These are phyloP conservation scores for Auricularia cornea DNA, from an alignment of 768 basidiomycete genomes.

Conservation along the genomic window DNA sequence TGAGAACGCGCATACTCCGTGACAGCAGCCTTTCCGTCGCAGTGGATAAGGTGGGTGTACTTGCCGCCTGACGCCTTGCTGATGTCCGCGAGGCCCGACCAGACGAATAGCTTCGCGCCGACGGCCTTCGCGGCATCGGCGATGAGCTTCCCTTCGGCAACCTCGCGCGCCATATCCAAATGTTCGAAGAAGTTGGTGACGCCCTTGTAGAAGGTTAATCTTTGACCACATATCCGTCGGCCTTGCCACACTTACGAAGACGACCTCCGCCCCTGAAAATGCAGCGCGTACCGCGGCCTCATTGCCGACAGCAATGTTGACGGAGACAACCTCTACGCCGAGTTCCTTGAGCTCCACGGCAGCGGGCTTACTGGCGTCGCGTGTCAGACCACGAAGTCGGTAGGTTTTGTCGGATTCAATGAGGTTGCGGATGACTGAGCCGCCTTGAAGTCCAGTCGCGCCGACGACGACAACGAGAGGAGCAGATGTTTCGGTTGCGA, in stretches of 20 bases:
- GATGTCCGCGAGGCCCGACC: not conserved
- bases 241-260: not conserved
- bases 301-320: not conserved
- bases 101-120: not conserved
- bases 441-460: conserved; percentile 39
- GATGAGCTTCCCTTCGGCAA: not conserved
- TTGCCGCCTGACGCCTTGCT: not conserved
- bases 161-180: not conserved
- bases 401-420: conserved; percentile 21
- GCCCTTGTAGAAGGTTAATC: not conserved
- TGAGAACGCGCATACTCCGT: not conserved
- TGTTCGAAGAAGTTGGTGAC: not conserved
- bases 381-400: not conserved
- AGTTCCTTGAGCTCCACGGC: conserved; percentile 12
- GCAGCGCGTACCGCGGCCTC: not conserved
- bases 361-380: not conserved
- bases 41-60: not conserved
- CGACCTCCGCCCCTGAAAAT: not conserved
- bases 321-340: conserved; percentile 18
- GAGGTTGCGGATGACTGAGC: conserved; percentile 31
- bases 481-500: not conserved
- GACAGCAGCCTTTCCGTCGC: not conserved
- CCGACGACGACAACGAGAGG: conserved; percentile 35
- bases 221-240: not conserved
- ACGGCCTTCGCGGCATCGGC: not conserved